phyloP scores from a whole-genome alignment of 2,329 filamentous ascomycete genomes.

The Talaromyces piceae region DNA sequence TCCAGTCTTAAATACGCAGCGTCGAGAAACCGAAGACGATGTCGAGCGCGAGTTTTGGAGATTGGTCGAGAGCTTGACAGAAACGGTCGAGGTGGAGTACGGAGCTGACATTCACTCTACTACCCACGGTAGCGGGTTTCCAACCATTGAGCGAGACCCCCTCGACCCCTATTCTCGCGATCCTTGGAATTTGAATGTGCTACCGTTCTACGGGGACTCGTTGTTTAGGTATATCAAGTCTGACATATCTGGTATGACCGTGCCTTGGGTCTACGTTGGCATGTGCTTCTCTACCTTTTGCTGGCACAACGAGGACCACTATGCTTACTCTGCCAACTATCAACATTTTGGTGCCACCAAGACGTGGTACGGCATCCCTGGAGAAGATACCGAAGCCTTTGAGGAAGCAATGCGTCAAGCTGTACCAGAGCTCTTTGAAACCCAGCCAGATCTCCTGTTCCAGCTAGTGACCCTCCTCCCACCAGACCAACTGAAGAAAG shows the following conservation, averaged over 20 bases:
- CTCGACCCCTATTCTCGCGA: slow-evolving; percentile 80
- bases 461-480: slow-evolving; percentile 94
- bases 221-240: slow-evolving; percentile 96
- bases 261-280: slow-evolving; percentile 97
- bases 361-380: slow-evolving; percentile 98
- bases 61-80: slow-evolving; percentile 84
- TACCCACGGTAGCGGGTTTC: slow-evolving; percentile 94
- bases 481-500: slow-evolving; percentile 85
- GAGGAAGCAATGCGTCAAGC: slow-evolving; percentile 92
- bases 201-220: slow-evolving; percentile 84
- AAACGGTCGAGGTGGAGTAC: slow-evolving; percentile 96
- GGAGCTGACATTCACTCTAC: slow-evolving; percentile 97
- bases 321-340: slow-evolving; percentile 95
- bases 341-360: slow-evolving; percentile 98
- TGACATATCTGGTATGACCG: slow-evolving; percentile 97
- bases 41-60: slow-evolving; percentile 97
- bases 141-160: slow-evolving; percentile 85
- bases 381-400: slow-evolving; percentile 87
- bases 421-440: slow-evolving; percentile 93
- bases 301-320: slow-evolving; percentile 99
- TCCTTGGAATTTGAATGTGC: slow-evolving; percentile 90
- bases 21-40: slow-evolving; percentile 84
- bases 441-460: slow-evolving; percentile 90
- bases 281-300: slow-evolving; percentile 99
- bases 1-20: slow-evolving; percentile 69